Percentiles rank a stretch among this genome's conserved stretches.
These are phyloP conservation scores for Lonicera japonica DNA, from an alignment of 129 eudicot genomes.

Conservation along the genomic window DNA sequence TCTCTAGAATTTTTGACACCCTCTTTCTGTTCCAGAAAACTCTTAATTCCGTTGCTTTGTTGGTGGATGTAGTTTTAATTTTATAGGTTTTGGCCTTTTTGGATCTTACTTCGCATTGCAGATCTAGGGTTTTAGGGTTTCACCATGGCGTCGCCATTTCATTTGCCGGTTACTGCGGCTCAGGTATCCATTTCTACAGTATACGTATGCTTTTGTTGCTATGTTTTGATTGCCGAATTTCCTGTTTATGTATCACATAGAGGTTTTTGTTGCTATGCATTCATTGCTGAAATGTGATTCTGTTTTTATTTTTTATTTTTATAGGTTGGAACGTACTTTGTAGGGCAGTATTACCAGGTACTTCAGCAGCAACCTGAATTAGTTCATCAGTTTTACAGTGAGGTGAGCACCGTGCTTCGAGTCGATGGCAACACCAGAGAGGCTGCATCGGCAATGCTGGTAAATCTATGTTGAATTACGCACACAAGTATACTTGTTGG, in stretches of 20 bases:
- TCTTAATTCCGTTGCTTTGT: background rate
- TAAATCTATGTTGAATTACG: constrained; percentile 10
- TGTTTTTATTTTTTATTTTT: background rate
- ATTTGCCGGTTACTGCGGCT: constrained; percentile 67
- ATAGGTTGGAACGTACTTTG: constrained; percentile 81
- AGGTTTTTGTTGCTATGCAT: background rate
- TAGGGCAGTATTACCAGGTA: constrained; percentile 72
- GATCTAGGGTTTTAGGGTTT: constrained; percentile 52
- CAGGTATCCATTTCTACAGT: no score
- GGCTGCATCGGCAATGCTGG: constrained; percentile 80
- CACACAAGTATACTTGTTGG: no score
- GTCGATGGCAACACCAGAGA: constrained; percentile 58
- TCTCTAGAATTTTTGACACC: background rate
- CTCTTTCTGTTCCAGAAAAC: background rate
- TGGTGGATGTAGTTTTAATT: background rate
- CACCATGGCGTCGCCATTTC: constrained; percentile 67
- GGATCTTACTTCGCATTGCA: constrained; percentile 36
- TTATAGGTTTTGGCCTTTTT: constrained; percentile 5
- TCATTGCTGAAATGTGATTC: background rate
- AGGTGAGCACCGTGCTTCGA: constrained; percentile 70
- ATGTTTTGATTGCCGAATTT: no score
- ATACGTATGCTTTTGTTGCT: no score
- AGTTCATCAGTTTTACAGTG: constrained; percentile 74
- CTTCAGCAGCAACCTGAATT: constrained; percentile 59
- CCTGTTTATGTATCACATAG: no score